phyloP scores from a whole-genome alignment of 192 early-diverging fungal species.

The Coemansia sp. region DNA sequence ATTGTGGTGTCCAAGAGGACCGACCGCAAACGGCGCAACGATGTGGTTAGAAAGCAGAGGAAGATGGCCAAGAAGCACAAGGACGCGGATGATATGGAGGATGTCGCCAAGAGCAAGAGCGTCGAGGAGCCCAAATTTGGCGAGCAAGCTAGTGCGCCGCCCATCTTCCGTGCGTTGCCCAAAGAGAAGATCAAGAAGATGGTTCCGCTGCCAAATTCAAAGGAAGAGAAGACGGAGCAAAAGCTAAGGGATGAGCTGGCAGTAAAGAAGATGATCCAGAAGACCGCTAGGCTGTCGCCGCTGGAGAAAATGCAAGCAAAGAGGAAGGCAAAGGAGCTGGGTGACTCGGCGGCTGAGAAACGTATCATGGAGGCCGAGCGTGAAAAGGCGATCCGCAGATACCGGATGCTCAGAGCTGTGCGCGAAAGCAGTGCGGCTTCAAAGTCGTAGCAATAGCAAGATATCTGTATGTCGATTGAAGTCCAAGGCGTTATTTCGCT shows the following conservation, averaged over 20 bases:
- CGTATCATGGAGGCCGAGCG: slow-evolving; percentile 48
- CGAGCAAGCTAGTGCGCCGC: slow-evolving; percentile 50
- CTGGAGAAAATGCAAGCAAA: slow-evolving; percentile 49
- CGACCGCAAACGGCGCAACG: slow-evolving; percentile 31
- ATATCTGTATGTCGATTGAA: too few species aligned
- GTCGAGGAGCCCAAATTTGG: slow-evolving; percentile 35
- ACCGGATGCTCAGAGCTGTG: slow-evolving; percentile 45
- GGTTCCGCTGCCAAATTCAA: slow-evolving; percentile 40
- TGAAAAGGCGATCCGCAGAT: slow-evolving; percentile 44
- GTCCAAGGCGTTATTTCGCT: too few species aligned
- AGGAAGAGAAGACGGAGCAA: slow-evolving; percentile 21
- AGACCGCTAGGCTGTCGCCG: slow-evolving; percentile 41
- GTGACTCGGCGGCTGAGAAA: slow-evolving; percentile 46
- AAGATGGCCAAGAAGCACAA: slow-evolving; percentile 30
- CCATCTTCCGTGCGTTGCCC: slow-evolving; percentile 44
- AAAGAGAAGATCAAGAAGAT: slow-evolving; percentile 48
- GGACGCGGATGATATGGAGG: slow-evolving; percentile 10
- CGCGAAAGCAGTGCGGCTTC: slow-evolving; percentile 11
- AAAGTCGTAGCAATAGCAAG: neutral
- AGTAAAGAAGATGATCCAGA: slow-evolving; percentile 48
- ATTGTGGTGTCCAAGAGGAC: slow-evolving; percentile 27
- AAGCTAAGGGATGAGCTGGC: slow-evolving; percentile 39
- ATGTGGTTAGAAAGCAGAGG: slow-evolving; percentile 32
- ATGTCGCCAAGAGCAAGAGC: neutral
- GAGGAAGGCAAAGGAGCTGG: slow-evolving; percentile 35